Evolutionary conservation across 2,329 filamentous ascomycete species (phyloP), one percentile per base, ranked within the genome.

Genomic region (Eurotiales sp.): DNA sequence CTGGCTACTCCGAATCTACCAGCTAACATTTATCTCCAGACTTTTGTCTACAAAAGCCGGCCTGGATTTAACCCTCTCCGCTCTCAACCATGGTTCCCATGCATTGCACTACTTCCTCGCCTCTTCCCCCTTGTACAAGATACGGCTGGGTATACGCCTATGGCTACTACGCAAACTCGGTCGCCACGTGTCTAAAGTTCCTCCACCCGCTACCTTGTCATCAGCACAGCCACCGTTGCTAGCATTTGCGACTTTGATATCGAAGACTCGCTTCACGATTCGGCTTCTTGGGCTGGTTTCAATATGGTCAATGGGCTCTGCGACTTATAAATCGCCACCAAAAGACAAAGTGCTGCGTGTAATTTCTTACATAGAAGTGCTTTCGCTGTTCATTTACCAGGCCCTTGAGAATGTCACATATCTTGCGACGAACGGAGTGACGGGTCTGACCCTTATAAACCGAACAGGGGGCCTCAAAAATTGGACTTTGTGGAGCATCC

Each of bases 321-420:
- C 69, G 74, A 84, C 57, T 50, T 72, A 84, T 60, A 68, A 66
- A 47, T 70, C 49, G 45, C 70, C 61, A 37, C 69, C 62, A 32
- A 62, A 68, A 5, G 80, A 81, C 60, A 65, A 61, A 2, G 58
- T 72, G 41, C 71, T 77, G 56, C 75, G 70, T 58, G 56, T 64
- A 15, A 72, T 96, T 41, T 81, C 82, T 19, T 85, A 83, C 68
- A 73, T 80, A 6, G 87, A 93, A 67, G 81, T 96, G 17, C 57
- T 77, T 10, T 77, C 82, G 10, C 87, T 87, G 67, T 70, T 86
- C 8, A 65, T 74, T 8, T 95, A 87, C 74, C 90, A 96, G 71
- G 72, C 81, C 1, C 77, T 92, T 36, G 93, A 99, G 75, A 96
- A 96, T 71, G 78, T 80, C 34, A 87, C 87, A 14, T 95, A 87